phyloP scores from a whole-genome alignment of 768 basidiomycete genomes.

The Gloeophyllum trabeum region DNA sequence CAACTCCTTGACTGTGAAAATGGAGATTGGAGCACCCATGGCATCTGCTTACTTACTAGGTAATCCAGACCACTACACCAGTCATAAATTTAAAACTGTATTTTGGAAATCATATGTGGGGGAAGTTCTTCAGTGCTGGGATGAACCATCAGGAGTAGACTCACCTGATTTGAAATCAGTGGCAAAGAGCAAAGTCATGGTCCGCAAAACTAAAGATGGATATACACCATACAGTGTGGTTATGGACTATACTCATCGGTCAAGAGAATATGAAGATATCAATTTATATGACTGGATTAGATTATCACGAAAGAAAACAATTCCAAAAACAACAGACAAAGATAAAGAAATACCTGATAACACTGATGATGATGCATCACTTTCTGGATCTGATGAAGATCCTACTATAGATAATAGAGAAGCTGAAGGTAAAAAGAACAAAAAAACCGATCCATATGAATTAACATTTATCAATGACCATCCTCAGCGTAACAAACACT shows the following conservation, averaged over 20 bases:
- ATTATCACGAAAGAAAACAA: not conserved
- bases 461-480: not conserved
- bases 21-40: conserved; percentile 27
- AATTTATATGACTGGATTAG: conserved; percentile 17
- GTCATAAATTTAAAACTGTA: conserved; percentile 20
- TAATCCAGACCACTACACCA: conserved; percentile 27
- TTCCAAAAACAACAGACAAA: no score
- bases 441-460: no score
- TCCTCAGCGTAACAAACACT: not conserved
- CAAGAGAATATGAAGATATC: conserved; percentile 8
- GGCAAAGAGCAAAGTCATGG: conserved; percentile 3
- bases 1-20: conserved; percentile 22
- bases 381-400: not conserved
- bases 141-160: not conserved
- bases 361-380: not conserved
- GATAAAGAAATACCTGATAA: not conserved
- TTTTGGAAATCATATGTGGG: conserved; percentile 22
- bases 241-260: conserved; percentile 22
- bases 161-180: not conserved
- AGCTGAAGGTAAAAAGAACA: not conserved
- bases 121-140: conserved; percentile 7
- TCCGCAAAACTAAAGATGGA: conserved; percentile 8
- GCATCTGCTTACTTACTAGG: conserved; percentile 21
- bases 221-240: conserved; percentile 15
- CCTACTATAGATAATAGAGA: not conserved